Evolutionary conservation across 352 stramenopile species (phyloP).

Genomic region (Thraustochytrium striatum): DNA sequence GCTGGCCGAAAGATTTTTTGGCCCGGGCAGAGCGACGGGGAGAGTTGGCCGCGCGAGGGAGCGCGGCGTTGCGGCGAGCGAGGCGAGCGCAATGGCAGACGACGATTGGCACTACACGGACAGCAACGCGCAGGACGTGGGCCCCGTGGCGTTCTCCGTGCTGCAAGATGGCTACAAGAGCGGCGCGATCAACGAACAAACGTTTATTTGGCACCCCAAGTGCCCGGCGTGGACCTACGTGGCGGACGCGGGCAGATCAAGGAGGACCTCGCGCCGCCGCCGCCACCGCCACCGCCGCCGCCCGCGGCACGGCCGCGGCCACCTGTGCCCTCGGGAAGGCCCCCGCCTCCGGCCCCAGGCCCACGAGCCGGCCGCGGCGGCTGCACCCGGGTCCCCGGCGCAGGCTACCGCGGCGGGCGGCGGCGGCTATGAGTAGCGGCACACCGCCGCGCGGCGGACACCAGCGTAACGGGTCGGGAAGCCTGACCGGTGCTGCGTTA

Average conservation of each 20-base stretch:
- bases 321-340: not conserved
- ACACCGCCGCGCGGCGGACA: too few relatives aligned
- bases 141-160: not conserved
- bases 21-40: too few relatives aligned
- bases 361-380: not conserved
- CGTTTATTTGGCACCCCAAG: constrained; percentile 37
- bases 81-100: constrained; percentile 2
- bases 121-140: not conserved
- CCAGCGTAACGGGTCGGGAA: too few relatives aligned
- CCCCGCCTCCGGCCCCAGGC: not conserved
- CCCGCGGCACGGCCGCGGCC: not conserved
- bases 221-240: constrained; percentile 16
- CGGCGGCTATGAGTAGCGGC: too few relatives aligned
- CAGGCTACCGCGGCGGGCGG: too few relatives aligned
- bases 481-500: not conserved
- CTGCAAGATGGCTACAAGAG: not conserved
- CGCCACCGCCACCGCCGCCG: not conserved
- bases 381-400: not conserved
- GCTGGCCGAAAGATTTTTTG: too few relatives aligned
- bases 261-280: not conserved
- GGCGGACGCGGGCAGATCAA: constrained; percentile 1
- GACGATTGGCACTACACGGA: constrained; percentile 45
- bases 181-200: constrained; percentile 5
- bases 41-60: too few relatives aligned
- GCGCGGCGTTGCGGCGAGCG: too few relatives aligned